Evolutionary conservation across 768 basidiomycete species (phyloP), one percentile per base, ranked within the genome.

Genomic region (Suillus tomentosus): DNA sequence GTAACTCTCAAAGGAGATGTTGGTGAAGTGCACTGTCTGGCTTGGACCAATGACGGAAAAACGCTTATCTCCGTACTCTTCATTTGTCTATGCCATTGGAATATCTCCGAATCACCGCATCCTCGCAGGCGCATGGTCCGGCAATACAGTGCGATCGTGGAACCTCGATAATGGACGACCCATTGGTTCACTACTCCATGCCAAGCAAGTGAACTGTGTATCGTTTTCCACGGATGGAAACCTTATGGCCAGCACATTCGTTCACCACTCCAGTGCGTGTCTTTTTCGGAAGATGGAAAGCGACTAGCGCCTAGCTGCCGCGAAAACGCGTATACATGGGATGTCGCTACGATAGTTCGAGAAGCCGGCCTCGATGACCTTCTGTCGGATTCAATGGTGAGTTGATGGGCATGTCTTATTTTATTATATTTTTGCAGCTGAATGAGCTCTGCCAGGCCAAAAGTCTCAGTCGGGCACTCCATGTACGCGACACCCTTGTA

Each of bases 101-200:
- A 47, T 47, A 22, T 61, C 60, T 1, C 45, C 45, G 14, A 37
- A 37, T 34, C 34, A 34, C 14, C 13, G 14, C 31, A 36, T 61
- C 22, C 53, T 69, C 47, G 65, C 58, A 24, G 62, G 54, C 61
- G 65, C 50, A 11, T 69, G 62, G 36, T 65, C 66, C 55, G 15
- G 45, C 1, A 64, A 27, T 27, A 27, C 3, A 27, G 27, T 27
- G 27, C 27, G 27, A 27, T 27, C 3, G 27, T 27, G 45, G 60
- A 47, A 50, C 60, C n/a, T 50, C 13, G 31, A 22, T 22, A 19
- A 43, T 9, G 31, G 43, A 4, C 13, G 22, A n/a, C 48, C 22
- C 22, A n/a, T 50, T 2, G 17, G 60, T 24, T 34, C 15, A 4
- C 24, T 19, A 6, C 60, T 61, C 24, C 4, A 48, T 17, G 8